Base-by-base conservation (phyloP, 140 eudicot genomes). In the Bidens hawaiensis region DNA sequence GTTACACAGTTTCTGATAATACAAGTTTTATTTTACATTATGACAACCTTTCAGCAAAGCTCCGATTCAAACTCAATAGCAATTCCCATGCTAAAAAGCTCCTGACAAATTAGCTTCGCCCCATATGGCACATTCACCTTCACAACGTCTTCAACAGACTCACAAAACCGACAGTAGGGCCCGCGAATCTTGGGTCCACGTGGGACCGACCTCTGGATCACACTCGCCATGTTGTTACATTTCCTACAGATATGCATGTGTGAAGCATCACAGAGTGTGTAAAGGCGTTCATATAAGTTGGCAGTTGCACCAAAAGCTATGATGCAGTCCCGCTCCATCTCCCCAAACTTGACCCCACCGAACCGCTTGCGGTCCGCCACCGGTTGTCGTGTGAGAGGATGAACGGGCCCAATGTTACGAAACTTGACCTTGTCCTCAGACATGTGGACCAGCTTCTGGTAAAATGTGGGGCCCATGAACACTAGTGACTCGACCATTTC, bases 21-120 rank as follows among this genome's bases (percentile, higher is more conserved):
- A 8, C 64, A 51, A 1, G 64, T 25, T 71, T 36, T 31, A 21
- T 0, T 56, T 48, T 38, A 28, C 80, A 34, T 12, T 11, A 25
- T 34, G 56, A 48, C 42, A 64, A 38, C 41, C 33, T 52, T 31
- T 83, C 79, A 91, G 54, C 86, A 84, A 30, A 81, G 56, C 71
- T 87, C 85, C 2, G 96, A 82, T 18, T 75, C 85, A 31, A 91
- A 91, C 80, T 78, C 81, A 23, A 90, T 77, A 23, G 82, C 72
- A 14, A 90, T 87, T 65, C 96, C 96, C 97, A 90, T 87, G 71
- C 98, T 84, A 59, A 87, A 84, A 22, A 91, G 96, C 81, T 91
- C 98, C 78, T 87, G 98, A 62, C 76, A 73, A 13, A 91, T 81
- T 42, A 91, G 62, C 78, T 87, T 91, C 1, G 98, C 96, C 46